phyloP scores from a whole-genome alignment of 2,329 filamentous ascomycete genomes.

The Exophiala lecanii-corni region DNA sequence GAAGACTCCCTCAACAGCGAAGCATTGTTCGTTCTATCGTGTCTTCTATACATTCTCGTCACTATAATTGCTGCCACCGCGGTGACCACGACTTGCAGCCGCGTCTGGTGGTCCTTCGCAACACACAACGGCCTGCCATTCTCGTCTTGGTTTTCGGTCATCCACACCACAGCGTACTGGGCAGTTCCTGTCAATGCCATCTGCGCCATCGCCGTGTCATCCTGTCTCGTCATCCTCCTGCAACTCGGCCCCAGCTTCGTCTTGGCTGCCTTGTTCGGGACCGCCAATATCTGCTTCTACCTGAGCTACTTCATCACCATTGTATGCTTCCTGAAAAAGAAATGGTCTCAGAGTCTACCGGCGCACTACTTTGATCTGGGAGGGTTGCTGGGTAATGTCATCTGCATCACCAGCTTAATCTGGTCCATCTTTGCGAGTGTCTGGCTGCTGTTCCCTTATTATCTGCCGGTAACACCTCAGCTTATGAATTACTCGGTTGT shows the following conservation, averaged over 20 bases:
- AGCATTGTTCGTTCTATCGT: background rate
- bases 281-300: conserved; percentile 5
- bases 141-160: background rate
- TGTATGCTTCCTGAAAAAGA: background rate
- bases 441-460: conserved; percentile 2
- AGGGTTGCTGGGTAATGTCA: background rate
- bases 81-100: background rate
- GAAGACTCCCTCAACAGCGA: conserved; percentile 3
- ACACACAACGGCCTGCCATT: background rate
- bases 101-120: conserved; percentile 3
- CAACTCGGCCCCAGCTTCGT: background rate
- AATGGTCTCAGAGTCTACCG: background rate
- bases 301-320: conserved; percentile 2
- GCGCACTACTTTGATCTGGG: background rate
- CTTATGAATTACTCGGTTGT: conserved; percentile 38
- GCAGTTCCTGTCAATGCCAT: conserved; percentile 28
- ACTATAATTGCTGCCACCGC: conserved; percentile 2
- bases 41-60: background rate
- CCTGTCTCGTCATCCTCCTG: background rate
- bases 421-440: conserved; percentile 3
- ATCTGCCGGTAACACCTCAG: conserved; percentile 1
- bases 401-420: background rate
- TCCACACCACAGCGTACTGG: conserved; percentile 15
- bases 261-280: background rate
- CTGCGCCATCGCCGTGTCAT: conserved; percentile 7